Conservation (phyloP, 345 rosid genomes). For the Sisymbrium altissimum region DNA sequence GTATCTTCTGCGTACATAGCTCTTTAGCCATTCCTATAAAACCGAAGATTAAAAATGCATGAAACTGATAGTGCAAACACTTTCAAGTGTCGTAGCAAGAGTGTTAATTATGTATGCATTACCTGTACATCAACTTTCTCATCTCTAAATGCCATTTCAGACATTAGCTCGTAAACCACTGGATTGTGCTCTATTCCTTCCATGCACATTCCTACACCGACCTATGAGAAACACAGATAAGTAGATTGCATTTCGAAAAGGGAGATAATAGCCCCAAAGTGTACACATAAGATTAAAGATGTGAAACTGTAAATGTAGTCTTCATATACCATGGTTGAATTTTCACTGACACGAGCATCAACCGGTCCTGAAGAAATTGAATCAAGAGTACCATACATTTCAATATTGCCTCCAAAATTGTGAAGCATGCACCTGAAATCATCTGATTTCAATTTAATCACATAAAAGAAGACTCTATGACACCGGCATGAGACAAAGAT, state of each 20-base stretch:
- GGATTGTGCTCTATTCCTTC: constrained; percentile 98
- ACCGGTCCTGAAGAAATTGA: constrained; percentile 79
- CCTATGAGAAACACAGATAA: constrained; percentile 39
- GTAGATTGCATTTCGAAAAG: neutral
- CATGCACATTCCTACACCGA: constrained; percentile 97
- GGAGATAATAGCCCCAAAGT: neutral
- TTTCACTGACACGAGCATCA: constrained; percentile 68
- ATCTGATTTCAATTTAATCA: neutral
- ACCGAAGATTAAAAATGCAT: neutral
- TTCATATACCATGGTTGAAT: constrained; percentile 80
- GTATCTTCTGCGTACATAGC: constrained; percentile 72
- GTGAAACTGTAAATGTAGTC: neutral
- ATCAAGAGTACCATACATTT: constrained; percentile 84
- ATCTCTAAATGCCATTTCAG: constrained; percentile 89
- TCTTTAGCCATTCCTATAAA: constrained; percentile 75
- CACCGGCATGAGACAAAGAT: neutral
- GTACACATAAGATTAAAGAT: neutral
- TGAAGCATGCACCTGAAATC: constrained; percentile 84
- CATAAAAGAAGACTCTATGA: neutral
- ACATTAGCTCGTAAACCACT: constrained; percentile 82
- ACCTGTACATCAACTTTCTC: constrained; percentile 72
- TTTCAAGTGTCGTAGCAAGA: neutral
- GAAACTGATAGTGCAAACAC: neutral
- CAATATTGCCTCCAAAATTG: constrained; percentile 94
- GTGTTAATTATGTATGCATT: constrained; percentile 18